phyloP scores from a whole-genome alignment of 306 rosid genomes.

The Quercus dentata region DNA sequence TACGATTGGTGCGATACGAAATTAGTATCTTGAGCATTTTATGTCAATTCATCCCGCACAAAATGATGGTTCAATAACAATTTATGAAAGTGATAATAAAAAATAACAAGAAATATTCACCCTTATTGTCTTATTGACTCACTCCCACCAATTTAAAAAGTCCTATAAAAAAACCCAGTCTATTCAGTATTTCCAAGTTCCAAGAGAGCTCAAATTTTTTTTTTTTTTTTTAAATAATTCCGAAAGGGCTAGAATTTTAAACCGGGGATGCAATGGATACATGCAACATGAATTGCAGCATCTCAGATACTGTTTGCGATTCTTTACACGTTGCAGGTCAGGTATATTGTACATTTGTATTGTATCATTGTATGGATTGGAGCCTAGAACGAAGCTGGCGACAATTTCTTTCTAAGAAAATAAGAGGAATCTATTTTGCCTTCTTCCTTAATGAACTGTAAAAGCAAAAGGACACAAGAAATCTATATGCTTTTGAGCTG shows the following conservation, averaged over 20 bases:
- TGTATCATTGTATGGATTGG: not conserved
- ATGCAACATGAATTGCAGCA: not conserved
- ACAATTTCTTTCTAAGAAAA: not conserved
- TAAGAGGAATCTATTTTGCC: constrained; percentile 5
- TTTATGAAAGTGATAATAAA: no score
- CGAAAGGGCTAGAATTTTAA: not conserved
- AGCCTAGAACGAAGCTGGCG: not conserved
- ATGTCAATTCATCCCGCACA: no score
- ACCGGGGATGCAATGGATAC: not conserved
- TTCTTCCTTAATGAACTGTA: not conserved
- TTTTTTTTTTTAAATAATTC: not conserved
- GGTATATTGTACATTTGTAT: not conserved
- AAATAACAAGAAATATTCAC: no score
- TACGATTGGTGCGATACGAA: no score
- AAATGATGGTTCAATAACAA: no score
- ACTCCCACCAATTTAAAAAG: no score
- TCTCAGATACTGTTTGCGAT: no score
- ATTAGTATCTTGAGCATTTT: no score
- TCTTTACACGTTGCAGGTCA: no score
- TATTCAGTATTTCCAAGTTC: not conserved
- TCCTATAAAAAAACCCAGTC: no score
- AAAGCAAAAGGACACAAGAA: not conserved
- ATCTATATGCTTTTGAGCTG: constrained; percentile 14
- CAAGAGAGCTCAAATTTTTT: not conserved
- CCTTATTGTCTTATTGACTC: no score